Conservation (phyloP, 2,329 filamentous ascomycete species). For the Beauveria sp. region DNA sequence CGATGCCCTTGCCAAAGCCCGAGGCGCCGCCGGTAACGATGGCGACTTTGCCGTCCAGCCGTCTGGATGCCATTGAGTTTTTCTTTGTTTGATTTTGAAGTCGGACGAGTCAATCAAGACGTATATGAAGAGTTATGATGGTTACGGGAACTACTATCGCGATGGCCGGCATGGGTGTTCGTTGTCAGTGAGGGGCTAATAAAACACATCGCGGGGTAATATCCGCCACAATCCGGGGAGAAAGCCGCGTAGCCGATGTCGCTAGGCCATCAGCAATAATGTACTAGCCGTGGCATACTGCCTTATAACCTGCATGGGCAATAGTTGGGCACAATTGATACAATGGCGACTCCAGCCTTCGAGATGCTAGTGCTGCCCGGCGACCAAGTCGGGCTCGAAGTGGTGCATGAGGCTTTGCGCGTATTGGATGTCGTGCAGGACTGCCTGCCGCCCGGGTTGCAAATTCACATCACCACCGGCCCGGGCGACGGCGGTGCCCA, state of each 20-base stretch:
- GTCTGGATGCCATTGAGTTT: slow-evolving; percentile 14
- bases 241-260: background rate
- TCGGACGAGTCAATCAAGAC: too few species aligned
- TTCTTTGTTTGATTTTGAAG: too few species aligned
- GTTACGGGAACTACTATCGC: background rate
- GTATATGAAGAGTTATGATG: too few species aligned
- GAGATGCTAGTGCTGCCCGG: slow-evolving; percentile 36
- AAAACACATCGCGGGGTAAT: slow-evolving; percentile 13
- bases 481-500: slow-evolving; percentile 33
- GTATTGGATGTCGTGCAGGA: slow-evolving; percentile 35
- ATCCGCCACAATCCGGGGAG: background rate
- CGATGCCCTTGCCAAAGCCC: slow-evolving; percentile 58
- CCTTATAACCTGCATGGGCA: background rate
- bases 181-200: background rate
- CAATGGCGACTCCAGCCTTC: slow-evolving; percentile 9
- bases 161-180: background rate
- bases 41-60: slow-evolving; percentile 34
- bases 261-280: background rate
- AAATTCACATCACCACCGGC: slow-evolving; percentile 25
- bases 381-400: slow-evolving; percentile 40
- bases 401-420: slow-evolving; percentile 38
- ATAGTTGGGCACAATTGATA: background rate
- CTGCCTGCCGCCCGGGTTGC: slow-evolving; percentile 20
- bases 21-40: slow-evolving; percentile 48
- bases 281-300: background rate